A percentile compares a stretch with the other conserved stretches of the same genome.
Evolutionary conservation across 2,329 filamentous ascomycete species (phyloP).

Genomic region (Fusarium nanum): DNA sequence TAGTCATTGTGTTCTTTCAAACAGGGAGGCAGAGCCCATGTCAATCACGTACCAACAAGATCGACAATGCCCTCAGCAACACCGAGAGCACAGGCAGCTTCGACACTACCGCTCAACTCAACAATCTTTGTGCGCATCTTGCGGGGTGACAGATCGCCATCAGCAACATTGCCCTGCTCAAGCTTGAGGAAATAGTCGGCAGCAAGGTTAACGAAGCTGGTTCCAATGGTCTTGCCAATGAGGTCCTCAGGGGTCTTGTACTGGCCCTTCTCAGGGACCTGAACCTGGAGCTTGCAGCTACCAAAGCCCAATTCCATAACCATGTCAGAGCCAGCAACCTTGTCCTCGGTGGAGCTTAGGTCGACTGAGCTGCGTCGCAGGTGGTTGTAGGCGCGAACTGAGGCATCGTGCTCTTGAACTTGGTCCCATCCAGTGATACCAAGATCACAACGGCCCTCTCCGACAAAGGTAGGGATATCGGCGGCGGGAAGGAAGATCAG

Average conservation of each 20-base stretch:
- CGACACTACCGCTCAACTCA: slow-evolving; percentile 94
- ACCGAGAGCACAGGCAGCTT: slow-evolving; percentile 94
- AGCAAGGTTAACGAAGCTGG: slow-evolving; percentile 90
- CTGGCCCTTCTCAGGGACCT: slow-evolving; percentile 87
- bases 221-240: slow-evolving; percentile 92
- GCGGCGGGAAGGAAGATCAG: slow-evolving; percentile 97
- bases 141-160: slow-evolving; percentile 49
- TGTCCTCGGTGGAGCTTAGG: slow-evolving; percentile 50
- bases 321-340: slow-evolving; percentile 77
- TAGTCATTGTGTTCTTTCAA: slow-evolving; percentile 10
- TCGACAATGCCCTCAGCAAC: slow-evolving; percentile 98
- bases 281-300: slow-evolving; percentile 92
- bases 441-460: slow-evolving; percentile 91
- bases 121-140: slow-evolving; percentile 88
- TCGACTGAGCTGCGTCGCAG: slow-evolving; percentile 58
- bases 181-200: slow-evolving; percentile 85
- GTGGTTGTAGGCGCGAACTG: slow-evolving; percentile 62
- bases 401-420: slow-evolving; percentile 87
- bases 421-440: slow-evolving; percentile 96
- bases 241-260: slow-evolving; percentile 79
- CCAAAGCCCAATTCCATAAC: slow-evolving; percentile 93
- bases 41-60: slow-evolving; percentile 82
- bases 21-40: background rate
- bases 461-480: slow-evolving; percentile 97
- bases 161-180: slow-evolving; percentile 66